These are phyloP conservation scores for Debaryomyces fabryi DNA, from an alignment of 1,139 yeast species.

Conservation along the genomic window DNA sequence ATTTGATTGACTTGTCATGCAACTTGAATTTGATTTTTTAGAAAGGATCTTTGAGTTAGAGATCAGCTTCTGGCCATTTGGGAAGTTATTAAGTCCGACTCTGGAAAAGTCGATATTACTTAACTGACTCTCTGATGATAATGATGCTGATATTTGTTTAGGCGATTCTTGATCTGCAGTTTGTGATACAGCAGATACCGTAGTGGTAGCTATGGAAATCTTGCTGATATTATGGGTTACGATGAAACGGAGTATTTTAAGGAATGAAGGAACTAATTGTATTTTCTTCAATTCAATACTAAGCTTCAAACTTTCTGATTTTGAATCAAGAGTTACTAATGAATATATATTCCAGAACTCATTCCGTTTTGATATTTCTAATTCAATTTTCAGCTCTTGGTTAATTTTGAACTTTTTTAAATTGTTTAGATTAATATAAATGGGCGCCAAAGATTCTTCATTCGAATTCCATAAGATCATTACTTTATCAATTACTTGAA, in stretches of 20 bases:
- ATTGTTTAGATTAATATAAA: conserved; percentile 10
- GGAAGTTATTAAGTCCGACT: no score
- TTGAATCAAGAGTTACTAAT: not conserved
- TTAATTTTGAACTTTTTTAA: not conserved
- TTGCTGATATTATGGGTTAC: not conserved
- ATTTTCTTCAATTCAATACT: conserved; percentile 1
- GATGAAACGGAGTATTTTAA: not conserved
- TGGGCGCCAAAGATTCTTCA: conserved; percentile 5
- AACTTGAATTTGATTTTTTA: not conserved
- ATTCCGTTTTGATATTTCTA: not conserved
- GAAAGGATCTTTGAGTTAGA: not conserved
- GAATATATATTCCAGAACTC: conserved; percentile 4
- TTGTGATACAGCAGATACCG: not conserved
- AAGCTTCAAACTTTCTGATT: not conserved
- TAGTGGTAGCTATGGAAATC: not conserved
- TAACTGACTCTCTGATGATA: not conserved
- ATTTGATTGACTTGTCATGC: not conserved
- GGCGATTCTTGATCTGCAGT: not conserved
- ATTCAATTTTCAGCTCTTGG: not conserved
- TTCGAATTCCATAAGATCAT: conserved; percentile 12
- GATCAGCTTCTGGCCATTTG: not conserved
- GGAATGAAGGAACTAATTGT: not conserved
- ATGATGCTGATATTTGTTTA: not conserved
- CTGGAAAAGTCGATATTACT: not conserved
- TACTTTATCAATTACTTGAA: conserved; percentile 11